Percentiles rank a stretch among this genome's conserved stretches.
Conservation (phyloP, 1,284 basidiomycete species). For the Ustilago crameri region DNA sequence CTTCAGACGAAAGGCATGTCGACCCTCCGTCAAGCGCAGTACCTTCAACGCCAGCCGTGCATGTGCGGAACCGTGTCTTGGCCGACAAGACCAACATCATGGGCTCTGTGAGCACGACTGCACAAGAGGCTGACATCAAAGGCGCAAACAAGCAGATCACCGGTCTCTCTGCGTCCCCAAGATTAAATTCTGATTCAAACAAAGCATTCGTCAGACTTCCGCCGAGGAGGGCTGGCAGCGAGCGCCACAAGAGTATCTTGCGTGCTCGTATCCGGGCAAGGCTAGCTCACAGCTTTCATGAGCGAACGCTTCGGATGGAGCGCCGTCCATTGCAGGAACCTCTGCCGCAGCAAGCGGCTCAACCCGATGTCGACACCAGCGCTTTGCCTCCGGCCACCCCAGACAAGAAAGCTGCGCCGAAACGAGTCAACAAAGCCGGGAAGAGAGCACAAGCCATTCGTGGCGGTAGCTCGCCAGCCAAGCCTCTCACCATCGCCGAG, state of each 20-base stretch:
- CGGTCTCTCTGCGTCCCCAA: not conserved
- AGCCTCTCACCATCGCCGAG: constrained; percentile 38
- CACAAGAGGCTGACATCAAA: not conserved
- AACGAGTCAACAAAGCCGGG: constrained; percentile 27
- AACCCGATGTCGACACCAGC: constrained; percentile 1
- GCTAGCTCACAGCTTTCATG: constrained; percentile 11
- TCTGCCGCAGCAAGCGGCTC: constrained; percentile 5
- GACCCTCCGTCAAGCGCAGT: not conserved
- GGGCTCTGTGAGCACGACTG: not conserved
- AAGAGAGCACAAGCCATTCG: constrained; percentile 39
- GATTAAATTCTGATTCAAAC: not conserved
- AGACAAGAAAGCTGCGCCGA: constrained; percentile 18
- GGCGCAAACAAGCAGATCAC: not conserved
- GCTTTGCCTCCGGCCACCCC: not conserved
- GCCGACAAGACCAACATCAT: constrained; percentile 18
- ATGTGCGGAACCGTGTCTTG: constrained; percentile 9
- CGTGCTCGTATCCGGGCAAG: constrained; percentile 26
- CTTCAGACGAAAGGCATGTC: constrained; percentile 1
- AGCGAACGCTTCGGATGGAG: constrained; percentile 6
- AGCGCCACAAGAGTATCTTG: constrained; percentile 8
- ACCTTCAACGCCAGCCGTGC: not conserved
- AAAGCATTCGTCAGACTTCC: constrained; percentile 8
- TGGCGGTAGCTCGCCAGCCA: constrained; percentile 18
- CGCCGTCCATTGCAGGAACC: constrained; percentile 1
- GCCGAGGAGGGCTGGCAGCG: constrained; percentile 18